phyloP scores from a whole-genome alignment of 805 yeast genomes.

The Osmozyma mogii region DNA sequence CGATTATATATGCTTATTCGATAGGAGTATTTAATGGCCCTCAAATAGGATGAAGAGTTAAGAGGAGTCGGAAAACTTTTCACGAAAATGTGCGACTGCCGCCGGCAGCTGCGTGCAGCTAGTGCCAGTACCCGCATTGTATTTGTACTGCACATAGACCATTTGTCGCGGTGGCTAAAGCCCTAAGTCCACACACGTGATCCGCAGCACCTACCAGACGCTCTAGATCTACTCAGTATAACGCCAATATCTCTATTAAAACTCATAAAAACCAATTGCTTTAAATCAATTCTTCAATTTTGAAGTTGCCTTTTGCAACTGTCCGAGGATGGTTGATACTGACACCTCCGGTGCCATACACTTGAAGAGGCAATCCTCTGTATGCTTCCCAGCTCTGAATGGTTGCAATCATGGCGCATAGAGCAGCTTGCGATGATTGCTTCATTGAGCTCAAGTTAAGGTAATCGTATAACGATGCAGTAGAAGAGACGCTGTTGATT shows the following conservation, averaged over 20 bases:
- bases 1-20: slow-evolving; percentile 58
- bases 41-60: slow-evolving; percentile 15
- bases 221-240: no score
- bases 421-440: slow-evolving; percentile 8
- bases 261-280: neutral
- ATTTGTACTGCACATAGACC: no score
- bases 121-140: no score
- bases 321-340: neutral
- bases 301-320: neutral
- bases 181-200: no score
- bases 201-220: no score
- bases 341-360: slow-evolving; percentile 9
- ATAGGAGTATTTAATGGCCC: slow-evolving; percentile 87
- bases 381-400: slow-evolving; percentile 22
- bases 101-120: no score
- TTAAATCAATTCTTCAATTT: slow-evolving; percentile 1
- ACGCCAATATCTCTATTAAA: no score
- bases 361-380: slow-evolving; percentile 14
- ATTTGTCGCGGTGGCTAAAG: no score
- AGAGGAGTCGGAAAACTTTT: no score
- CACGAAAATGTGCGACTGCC: no score
- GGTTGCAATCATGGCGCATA: slow-evolving; percentile 16
- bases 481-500: neutral
- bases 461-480: slow-evolving; percentile 3
- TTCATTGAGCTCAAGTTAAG: slow-evolving; percentile 7